Evolutionary conservation across 108 stramenopile genomes (phyloP), one percentile per base, ranked within the genome.

Genomic region (Pseudonitzschia delicatissima): DNA sequence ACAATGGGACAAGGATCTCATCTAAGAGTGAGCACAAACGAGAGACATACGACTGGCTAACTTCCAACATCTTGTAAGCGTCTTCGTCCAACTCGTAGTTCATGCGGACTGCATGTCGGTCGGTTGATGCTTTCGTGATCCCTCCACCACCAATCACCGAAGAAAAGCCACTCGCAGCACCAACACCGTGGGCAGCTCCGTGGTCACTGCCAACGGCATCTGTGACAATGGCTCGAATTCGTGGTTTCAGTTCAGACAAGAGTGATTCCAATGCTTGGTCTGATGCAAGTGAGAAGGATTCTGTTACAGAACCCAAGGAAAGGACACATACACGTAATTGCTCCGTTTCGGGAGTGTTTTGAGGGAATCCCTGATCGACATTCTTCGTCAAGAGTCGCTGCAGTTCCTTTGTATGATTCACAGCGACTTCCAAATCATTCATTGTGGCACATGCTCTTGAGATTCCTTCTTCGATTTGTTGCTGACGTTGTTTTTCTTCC

Each of bases 1-100:
- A 70, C 15, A 93, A 45, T n/a, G 92, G 88, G 12, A 79, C 68
- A 33, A 90, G 52, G 0, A 93, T 27, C 44, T 88, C 87, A 62
- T 93, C 88, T 59, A 93, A 58, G 44, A 69, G 75, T 18, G 80
- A 60, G 68, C 87, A 90, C 23, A 88, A 65, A 39, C 82, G 73
- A 13, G 75, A 72, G 58, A 93, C 83, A 71, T 82, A 90, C 1
- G 88, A 83, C 72, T 93, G 87, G 50, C 86, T 79, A n/a, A 93
- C 74, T 69, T 90, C 86, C 47, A 86, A 48, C 51, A 93, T 53
- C 49, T 93, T 76, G 61, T 88, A 88, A 26, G 85, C 80, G 34
- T 77, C 83, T 32, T 93, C 92, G 47, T 93, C 86, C 62, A 93
- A 57, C 47, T 93, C 73, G 62, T 93, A 93, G 62, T 90, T 84